A percentile compares a stretch with the other conserved stretches of the same genome.
phyloP scores from a whole-genome alignment of 495 filamentous ascomycete genomes.

The Aspergillus egyptiacus region DNA sequence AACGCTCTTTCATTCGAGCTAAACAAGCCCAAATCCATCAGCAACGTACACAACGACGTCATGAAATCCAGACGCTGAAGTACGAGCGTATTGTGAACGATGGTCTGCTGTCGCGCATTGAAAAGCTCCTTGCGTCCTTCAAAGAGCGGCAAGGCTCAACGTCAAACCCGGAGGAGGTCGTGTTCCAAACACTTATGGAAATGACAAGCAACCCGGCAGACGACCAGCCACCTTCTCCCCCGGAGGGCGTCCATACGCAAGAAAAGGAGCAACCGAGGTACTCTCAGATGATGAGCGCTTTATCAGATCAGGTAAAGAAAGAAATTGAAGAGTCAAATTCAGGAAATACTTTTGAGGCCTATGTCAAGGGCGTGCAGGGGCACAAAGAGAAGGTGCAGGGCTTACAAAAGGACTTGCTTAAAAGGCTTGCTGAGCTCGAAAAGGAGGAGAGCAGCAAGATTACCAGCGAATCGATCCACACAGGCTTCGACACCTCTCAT shows the following conservation, averaged over 20 bases:
- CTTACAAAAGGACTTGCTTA: constrained; percentile 66
- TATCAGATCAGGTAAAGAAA: constrained; percentile 92
- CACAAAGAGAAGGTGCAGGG: constrained; percentile 72
- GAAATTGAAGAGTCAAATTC: constrained; percentile 66
- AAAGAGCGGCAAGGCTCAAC: constrained; percentile 62
- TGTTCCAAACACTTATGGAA: constrained; percentile 84
- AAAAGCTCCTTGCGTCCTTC: constrained; percentile 64
- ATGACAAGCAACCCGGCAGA: constrained; percentile 62
- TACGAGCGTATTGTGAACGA: constrained; percentile 94
- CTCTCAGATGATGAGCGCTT: constrained; percentile 87
- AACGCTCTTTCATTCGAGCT: constrained; percentile 94
- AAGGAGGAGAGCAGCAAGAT: constrained; percentile 85
- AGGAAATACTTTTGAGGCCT: constrained; percentile 60
- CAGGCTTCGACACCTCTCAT: constrained; percentile 81
- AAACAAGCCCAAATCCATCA: constrained; percentile 96
- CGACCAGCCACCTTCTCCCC: constrained; percentile 65
- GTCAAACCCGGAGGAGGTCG: constrained; percentile 69
- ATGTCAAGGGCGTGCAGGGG: constrained; percentile 64
- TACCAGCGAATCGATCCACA: constrained; percentile 85
- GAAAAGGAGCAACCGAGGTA: constrained; percentile 75
- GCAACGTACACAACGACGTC: constrained; percentile 73
- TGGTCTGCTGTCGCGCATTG: constrained; percentile 76
- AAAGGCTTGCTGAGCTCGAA: constrained; percentile 74
- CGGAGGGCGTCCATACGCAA: constrained; percentile 70
- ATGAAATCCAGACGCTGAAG: constrained; percentile 84